Conservation (phyloP, 306 rosid species). For the Arachis stenosperma region DNA sequence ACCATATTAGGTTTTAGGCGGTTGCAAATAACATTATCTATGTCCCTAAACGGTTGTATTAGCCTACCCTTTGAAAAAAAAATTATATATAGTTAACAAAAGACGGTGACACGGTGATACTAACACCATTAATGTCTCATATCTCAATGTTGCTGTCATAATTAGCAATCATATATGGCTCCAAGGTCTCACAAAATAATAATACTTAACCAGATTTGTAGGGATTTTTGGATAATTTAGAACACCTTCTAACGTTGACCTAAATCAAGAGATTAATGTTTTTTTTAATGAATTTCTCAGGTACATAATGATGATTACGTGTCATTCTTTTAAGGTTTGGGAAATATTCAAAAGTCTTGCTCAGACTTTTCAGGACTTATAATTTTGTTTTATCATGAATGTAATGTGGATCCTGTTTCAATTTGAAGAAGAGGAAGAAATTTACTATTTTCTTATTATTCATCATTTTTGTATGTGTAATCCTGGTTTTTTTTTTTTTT, state of each 20-base stretch:
- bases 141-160: slow-evolving; percentile 36
- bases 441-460: too few relatives aligned
- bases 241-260: slow-evolving; percentile 41
- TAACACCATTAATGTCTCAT: slow-evolving; percentile 7
- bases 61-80: slow-evolving; percentile 46
- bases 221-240: slow-evolving; percentile 54
- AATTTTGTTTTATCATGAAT: too few relatives aligned
- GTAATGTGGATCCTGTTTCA: too few relatives aligned
- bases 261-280: not conserved
- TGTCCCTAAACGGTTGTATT: not conserved
- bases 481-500: too few relatives aligned
- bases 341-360: too few relatives aligned
- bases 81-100: slow-evolving; percentile 1
- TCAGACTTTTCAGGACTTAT: too few relatives aligned
- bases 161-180: slow-evolving; percentile 38
- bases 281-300: slow-evolving; percentile 35
- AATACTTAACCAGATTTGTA: slow-evolving; percentile 55
- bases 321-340: slow-evolving; percentile 37
- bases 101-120: slow-evolving; percentile 43
- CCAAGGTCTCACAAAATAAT: slow-evolving; percentile 32
- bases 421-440: too few relatives aligned
- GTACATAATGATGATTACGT: slow-evolving; percentile 39
- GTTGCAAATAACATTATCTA: slow-evolving; percentile 50
- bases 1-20: slow-evolving; percentile 32
- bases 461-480: too few relatives aligned